Base-by-base conservation (phyloP, 75 land plant genomes). In the Ceratopteris richardii region DNA sequence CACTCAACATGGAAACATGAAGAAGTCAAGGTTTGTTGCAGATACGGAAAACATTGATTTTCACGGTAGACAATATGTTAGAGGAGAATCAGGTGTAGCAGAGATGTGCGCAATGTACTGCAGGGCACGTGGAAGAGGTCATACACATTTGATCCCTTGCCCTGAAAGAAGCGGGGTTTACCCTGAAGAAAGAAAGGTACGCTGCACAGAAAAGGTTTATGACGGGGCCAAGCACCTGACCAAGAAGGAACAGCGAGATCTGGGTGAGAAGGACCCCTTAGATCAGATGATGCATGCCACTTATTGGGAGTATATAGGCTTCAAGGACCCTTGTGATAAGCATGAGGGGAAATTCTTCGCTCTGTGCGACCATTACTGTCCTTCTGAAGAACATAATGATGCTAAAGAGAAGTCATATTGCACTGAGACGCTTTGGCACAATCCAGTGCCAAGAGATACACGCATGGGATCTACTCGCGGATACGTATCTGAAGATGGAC, bases 71-170 rank as follows among this genome's bases (percentile, higher is more conserved):
- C 51, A 60, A 28, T 71, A 71, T 20, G 39, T 31, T 0, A 31
- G 68, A 63, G 69, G 69, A 33, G 68, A 71, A 26, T 58, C 55
- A 1, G 63, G 68, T 3, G 27, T 29, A 26, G 61, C 61, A 0
- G 61, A 70, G 31, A 70, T 70, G 73, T 70, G 73, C 40, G 63
- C 44, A 29, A 65, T 72, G 74, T 56, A 65, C 41, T 72, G 63
- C 18, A 72, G 60, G 40, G 48, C 56, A 19, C 21, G 42, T 31
- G 63, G 74, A 2, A 33, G 58, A 1, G 63, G 74, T 0, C 74
- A 72, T 39, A 54, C 67, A 13, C 74, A 72, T 53, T 51, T 72
- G 22, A 42, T 59, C 21, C 29, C 0, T 0, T 72, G 69, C 43
- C 67, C 42, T 9, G n/a, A n/a, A n/a, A n/a, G n/a, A n/a, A n/a